Evolutionary conservation across 306 rosid species (phyloP).

Genomic region (Casuarina equisetifolia): DNA sequence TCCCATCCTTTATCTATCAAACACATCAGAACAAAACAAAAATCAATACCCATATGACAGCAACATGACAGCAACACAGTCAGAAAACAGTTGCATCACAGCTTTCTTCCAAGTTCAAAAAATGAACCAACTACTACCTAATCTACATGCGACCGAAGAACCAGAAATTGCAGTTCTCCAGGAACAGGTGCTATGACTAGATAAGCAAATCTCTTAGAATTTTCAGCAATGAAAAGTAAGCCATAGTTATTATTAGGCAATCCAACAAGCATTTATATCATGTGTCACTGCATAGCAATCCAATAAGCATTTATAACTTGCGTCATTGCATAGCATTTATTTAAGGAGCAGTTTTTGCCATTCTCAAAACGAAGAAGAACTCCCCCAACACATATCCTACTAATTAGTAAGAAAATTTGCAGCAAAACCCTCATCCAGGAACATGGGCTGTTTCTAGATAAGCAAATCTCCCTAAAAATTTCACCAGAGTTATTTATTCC

Average conservation of each 20-base stretch:
- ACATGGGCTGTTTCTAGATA: slow-evolving; percentile 2
- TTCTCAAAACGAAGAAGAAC: background rate
- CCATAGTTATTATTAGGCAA: background rate
- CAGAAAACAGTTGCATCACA: background rate
- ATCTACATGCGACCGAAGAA: background rate
- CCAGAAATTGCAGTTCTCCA: slow-evolving; percentile 1
- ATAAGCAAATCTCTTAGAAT: background rate
- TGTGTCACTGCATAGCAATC: background rate
- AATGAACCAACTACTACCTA: background rate
- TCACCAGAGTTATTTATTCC: background rate
- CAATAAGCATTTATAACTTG: no score
- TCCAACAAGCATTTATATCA: background rate
- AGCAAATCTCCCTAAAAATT: background rate
- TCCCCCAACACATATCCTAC: no score
- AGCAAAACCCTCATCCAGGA: background rate
- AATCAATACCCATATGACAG: slow-evolving; percentile 11
- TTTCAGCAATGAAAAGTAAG: background rate
- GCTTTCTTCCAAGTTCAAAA: background rate
- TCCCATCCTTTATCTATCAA: slow-evolving; percentile 67
- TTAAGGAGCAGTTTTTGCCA: background rate
- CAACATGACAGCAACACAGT: background rate
- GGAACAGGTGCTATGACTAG: background rate
- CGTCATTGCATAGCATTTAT: no score
- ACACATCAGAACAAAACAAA: slow-evolving; percentile 1
- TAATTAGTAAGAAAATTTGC: background rate